Evolutionary conservation across 441 rosid species (phyloP), one percentile per base, ranked within the genome.

Genomic region (Bruguiera hainesii): DNA sequence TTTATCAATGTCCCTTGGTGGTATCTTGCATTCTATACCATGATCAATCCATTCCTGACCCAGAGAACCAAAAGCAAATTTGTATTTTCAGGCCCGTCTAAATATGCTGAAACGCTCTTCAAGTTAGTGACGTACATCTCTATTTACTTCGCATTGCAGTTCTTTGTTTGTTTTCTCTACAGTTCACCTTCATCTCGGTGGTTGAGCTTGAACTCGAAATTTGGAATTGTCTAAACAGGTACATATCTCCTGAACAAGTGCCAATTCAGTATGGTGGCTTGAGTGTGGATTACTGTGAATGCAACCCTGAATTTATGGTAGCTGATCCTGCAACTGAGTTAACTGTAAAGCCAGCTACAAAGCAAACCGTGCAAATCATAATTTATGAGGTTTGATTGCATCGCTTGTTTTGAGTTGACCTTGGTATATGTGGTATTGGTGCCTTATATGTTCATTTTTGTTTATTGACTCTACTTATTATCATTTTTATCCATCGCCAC

Each of bases 1-100:
- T 89, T 94, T 69, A 80, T 94, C 82, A 91, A 94, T 76, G 99
- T 89, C 37, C 99, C 99, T 15, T 94, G 98, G 99, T 94, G 99
- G 98, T 87, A 94, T 79, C 80, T 89, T 60, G 98, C 92, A 1
- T 91, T 88, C 76, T 82, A 87, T 68, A 91, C 71, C 21, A 84
- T 91, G 84, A 87, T 94, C 37, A 86, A 91, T 74, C 98, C 99
- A 23, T 94, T 91, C 79, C 66, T 94, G 89, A 91, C 97, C 2
- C 98, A 87, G 74, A 87, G 99, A 76, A 88, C 97, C 58, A 94
- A 89, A 76, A 91, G 96, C 91, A 93, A 93, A 83, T 86, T 93
- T 63, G 88, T 90, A 21, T 87, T 89, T 67, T 82, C 91, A 7
- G 81, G 94, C 60, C 91, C 95, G 16, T 73, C 95, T 25, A 82